Base-by-base conservation (phyloP, 1,284 basidiomycete genomes). In the Peniophora sp. region DNA sequence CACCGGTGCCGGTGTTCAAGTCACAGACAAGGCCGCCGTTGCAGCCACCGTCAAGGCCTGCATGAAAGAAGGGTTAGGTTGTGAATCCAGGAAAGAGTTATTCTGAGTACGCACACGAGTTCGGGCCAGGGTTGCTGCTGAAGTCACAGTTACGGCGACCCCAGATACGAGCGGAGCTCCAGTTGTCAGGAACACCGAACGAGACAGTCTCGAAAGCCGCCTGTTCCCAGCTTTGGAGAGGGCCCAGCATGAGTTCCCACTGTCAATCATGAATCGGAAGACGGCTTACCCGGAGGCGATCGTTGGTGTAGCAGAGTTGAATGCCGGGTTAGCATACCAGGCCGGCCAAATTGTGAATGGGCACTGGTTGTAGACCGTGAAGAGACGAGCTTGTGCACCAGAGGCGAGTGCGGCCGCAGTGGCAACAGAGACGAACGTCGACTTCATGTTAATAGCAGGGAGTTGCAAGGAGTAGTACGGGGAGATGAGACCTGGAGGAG, bases 21-120 rank as follows among this genome's bases (percentile, higher is more conserved):
- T 71, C 69, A 53, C 75, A 78, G 22, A 63, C 53, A 1, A 78
- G 65, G 39, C 77, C 77, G 32, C 77, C 73, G 48, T 71, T 73
- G 61, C 72, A 75, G 20, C 71, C 73, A 50, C 74, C 74, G 48
- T 67, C 65, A 5, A 68, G 53, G 56, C 75, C 77, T 17, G 71
- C 70, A 34, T n/a, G n/a, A n/a, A n/a, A n/a, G n/a, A n/a, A 32
- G 27, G 27, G 27, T 32, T 12, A 32, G 6, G 12, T 12, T 32
- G 27, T 32, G 27, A 32, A 12, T 32, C 27, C 27, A 32, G 27
- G 12, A 12, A 32, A 6, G 27, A 32, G 27, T 12, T 5, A 32
- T 6, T 5, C 6, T 5, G 27, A 32, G 27, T 5, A 12, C 27
- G 5, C 12, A 32, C 27, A 32, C 12, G 27, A 32, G 27, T 66